phyloP scores from a whole-genome alignment of 371 early-diverging fungal genomes.

The Thermomucor indicae-seudaticae region DNA sequence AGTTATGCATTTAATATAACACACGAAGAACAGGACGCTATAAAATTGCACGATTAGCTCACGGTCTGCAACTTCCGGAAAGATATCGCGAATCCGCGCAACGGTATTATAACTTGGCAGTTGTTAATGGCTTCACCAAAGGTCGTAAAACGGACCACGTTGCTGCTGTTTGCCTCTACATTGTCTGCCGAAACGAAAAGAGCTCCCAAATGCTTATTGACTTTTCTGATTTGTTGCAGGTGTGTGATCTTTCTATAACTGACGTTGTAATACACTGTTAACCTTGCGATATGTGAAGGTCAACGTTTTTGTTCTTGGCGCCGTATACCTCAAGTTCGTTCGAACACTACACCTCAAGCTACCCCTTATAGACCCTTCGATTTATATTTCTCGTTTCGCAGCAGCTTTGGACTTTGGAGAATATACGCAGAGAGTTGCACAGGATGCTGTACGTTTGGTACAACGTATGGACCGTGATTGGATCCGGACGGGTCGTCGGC shows the following conservation, averaged over 20 bases:
- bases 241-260: constrained; percentile 13
- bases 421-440: constrained; percentile 73
- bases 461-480: constrained; percentile 98
- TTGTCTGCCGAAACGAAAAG: constrained; percentile 90
- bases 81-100: constrained; percentile 87
- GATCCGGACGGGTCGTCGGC: constrained; percentile 95
- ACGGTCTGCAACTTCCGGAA: constrained; percentile 66
- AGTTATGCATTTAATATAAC: background rate
- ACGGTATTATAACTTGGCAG: constrained; percentile 92
- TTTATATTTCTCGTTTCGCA: constrained; percentile 96
- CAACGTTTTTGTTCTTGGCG: constrained; percentile 94
- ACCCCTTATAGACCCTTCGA: constrained; percentile 95
- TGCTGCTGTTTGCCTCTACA: constrained; percentile 96
- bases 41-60: constrained; percentile 63
- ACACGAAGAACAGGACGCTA: constrained; percentile 38
- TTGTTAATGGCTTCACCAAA: constrained; percentile 88
- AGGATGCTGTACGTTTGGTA: constrained; percentile 86
- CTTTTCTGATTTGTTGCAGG: constrained; percentile 88
- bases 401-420: constrained; percentile 92
- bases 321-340: constrained; percentile 86
- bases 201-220: constrained; percentile 98
- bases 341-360: constrained; percentile 70
- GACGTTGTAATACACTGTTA: background rate
- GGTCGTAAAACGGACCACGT: constrained; percentile 88
- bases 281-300: constrained; percentile 25